phyloP scores from a whole-genome alignment of 768 basidiomycete genomes.

The Tylopilus intermedius region DNA sequence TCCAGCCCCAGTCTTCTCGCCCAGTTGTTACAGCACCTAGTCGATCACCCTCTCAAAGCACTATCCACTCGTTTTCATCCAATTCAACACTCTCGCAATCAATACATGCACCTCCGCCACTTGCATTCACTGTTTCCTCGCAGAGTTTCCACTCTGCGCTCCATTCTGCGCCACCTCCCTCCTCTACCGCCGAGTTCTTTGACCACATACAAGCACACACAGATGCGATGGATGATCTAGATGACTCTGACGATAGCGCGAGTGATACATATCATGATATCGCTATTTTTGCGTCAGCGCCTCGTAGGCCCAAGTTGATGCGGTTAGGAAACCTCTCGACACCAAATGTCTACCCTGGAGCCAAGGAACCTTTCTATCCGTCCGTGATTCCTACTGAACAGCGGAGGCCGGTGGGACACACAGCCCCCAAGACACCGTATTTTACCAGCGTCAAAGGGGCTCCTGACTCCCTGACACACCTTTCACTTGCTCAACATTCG shows the following conservation, averaged over 20 bases:
- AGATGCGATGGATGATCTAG: slow-evolving; percentile 70
- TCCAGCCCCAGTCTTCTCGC: slow-evolving; percentile 17
- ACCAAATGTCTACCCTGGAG: slow-evolving; percentile 51
- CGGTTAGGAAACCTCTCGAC: slow-evolving; percentile 64
- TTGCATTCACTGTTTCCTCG: slow-evolving; percentile 45
- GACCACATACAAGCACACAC: slow-evolving; percentile 66
- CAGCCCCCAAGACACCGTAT: slow-evolving; percentile 39
- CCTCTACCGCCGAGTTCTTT: slow-evolving; percentile 69
- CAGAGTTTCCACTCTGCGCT: slow-evolving; percentile 41
- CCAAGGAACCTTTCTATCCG: slow-evolving; percentile 34
- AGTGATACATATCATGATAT: slow-evolving; percentile 39
- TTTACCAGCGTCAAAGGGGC: slow-evolving; percentile 42
- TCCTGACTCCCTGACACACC: slow-evolving; percentile 29
- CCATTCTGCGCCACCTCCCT: slow-evolving; percentile 59
- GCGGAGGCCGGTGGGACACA: slow-evolving; percentile 51
- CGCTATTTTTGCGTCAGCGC: slow-evolving; percentile 22
- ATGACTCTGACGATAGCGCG: slow-evolving; percentile 47
- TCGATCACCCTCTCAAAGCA: slow-evolving; percentile 29
- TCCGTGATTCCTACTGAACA: slow-evolving; percentile 33
- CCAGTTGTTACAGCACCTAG: slow-evolving; percentile 12
- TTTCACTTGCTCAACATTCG: slow-evolving; percentile 37
- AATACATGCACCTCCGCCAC: slow-evolving; percentile 15
- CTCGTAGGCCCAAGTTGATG: slow-evolving; percentile 46
- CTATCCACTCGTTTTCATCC: slow-evolving; percentile 30
- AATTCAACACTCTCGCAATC: slow-evolving; percentile 23